Percentiles rank a stretch among this genome's conserved stretches.
Evolutionary conservation across 2,329 filamentous ascomycete species (phyloP).

Genomic region (Scopulariopsis brevicaulis): DNA sequence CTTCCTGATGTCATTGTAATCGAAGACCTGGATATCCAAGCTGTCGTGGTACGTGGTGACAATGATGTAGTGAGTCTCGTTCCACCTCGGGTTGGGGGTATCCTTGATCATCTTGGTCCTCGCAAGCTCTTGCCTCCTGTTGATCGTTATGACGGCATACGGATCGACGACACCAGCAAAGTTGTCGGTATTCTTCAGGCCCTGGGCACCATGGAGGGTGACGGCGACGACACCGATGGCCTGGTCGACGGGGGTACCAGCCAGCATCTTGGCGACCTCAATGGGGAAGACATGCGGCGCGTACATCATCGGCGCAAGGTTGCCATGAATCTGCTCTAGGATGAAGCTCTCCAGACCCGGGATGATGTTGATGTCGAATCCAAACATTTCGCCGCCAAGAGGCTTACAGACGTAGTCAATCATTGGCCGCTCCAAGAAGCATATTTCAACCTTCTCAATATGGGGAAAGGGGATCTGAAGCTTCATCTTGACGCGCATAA

Average conservation of each 20-base stretch:
- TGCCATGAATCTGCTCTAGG: conserved; percentile 89
- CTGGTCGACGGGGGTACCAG: conserved; percentile 86
- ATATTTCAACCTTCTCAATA: conserved; percentile 89
- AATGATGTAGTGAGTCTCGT: conserved; percentile 93
- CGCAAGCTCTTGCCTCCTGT: conserved; percentile 69
- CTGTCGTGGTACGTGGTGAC: conserved; percentile 83
- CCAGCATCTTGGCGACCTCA: conserved; percentile 96
- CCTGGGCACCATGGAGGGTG: conserved; percentile 81
- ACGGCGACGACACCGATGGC: conserved; percentile 90
- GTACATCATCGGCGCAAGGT: conserved; percentile 95
- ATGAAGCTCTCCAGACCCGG: conserved; percentile 91
- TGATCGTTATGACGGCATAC: conserved; percentile 76
- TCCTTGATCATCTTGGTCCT: conserved; percentile 83
- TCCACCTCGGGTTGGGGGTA: conserved; percentile 82
- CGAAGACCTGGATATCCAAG: conserved; percentile 74
- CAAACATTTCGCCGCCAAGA: conserved; percentile 85
- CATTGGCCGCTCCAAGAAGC: conserved; percentile 76
- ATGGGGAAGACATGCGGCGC: conserved; percentile 95
- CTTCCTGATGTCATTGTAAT: conserved; percentile 93
- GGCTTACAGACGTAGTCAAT: conserved; percentile 99
- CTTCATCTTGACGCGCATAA: conserved; percentile 97
- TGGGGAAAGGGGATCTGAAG: conserved; percentile 93
- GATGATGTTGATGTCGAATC: conserved; percentile 99
- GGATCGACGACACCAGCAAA: conserved; percentile 88
- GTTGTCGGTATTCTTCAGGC: conserved; percentile 90